Evolutionary conservation across 306 rosid species (phyloP), one percentile per base, ranked within the genome.

Genomic region (Senna tora): DNA sequence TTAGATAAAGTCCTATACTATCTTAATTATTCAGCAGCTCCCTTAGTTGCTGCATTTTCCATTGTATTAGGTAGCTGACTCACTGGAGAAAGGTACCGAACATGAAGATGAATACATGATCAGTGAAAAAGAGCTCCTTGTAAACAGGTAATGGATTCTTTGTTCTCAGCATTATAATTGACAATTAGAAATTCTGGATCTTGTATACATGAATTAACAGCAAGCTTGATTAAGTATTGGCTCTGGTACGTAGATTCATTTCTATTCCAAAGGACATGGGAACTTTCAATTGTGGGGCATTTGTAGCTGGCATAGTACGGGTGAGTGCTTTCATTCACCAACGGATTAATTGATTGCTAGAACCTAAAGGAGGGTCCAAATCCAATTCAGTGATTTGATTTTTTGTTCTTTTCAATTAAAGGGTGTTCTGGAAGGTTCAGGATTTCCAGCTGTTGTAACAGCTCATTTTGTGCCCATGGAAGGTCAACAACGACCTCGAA

Each of bases 181-280:
- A 58, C 33, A 42, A 34, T 46, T 71, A 25, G 55, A 22, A 43
- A 47, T 33, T 46, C n/a, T 64, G 30, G 42, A 67, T 55, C 21
- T 54, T 65, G 20, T 59, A 15, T 70, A 25, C 56, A 63, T 65
- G 21, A 53, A 39, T 42, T 77, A 32, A 2, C 59, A 1, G 67
- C 69, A 57, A 66, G 69, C 80, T 77, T 68, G 30, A 36, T 36
- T 36, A 82, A 65, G 69, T 22, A 46, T 56, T 30, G 33, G 25
- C 56, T 78, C 77, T 78, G 60, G 71, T 59, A 70, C 59, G 49
- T 81, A 94, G 97, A 81, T 94, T 94, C 80, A 94, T 91, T 80
- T 94, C 97, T 43, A 89, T 94, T 69, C 98, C 98, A 8, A 94
- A 91, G 84, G 98, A 94, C 88, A 94, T 94, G 97, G 98, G 98